Conservation (phyloP, 2,329 filamentous ascomycete species). For the Tolypocladium inflatum region DNA sequence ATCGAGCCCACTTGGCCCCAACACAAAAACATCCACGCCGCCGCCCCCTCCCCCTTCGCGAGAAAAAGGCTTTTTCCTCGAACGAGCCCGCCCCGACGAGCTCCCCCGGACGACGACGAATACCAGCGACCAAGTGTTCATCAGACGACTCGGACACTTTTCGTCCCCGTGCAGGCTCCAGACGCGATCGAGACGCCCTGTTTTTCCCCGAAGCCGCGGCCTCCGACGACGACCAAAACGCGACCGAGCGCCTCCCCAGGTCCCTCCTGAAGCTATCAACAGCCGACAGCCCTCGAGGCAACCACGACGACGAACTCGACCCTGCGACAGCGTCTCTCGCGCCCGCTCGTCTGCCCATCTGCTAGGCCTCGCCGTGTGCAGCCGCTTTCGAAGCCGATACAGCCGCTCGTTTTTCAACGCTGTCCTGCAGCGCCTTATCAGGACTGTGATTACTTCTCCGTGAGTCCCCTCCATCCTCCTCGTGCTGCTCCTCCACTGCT, state of each 20-base stretch:
- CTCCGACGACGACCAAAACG: conserved; percentile 4
- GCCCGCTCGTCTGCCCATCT: background rate
- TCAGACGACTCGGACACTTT: conserved; percentile 1
- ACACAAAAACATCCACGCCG: conserved; percentile 5
- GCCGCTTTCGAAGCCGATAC: background rate
- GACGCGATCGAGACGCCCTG: background rate
- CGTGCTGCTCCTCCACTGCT: conserved; percentile 1
- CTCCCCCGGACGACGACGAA: background rate
- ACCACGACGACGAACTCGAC: conserved; percentile 20
- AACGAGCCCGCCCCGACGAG: conserved; percentile 3
- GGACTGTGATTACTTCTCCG: conserved; percentile 31
- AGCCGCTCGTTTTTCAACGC: conserved; percentile 6
- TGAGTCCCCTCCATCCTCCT: conserved; percentile 18
- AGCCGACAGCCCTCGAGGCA: conserved; percentile 20
- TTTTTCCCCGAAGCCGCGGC: background rate
- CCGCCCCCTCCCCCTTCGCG: conserved; percentile 3
- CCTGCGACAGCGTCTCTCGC: conserved; percentile 3
- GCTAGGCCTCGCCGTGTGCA: background rate
- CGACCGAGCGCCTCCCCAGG: background rate
- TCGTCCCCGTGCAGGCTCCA: background rate
- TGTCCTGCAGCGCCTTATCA: conserved; percentile 7
- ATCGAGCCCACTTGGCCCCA: conserved; percentile 4
- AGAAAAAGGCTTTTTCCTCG: conserved; percentile 5
- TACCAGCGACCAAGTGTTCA: conserved; percentile 6
- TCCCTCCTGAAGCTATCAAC: conserved; percentile 8